Conservation (phyloP, 306 rosid genomes). For the Parietaria judaica region DNA sequence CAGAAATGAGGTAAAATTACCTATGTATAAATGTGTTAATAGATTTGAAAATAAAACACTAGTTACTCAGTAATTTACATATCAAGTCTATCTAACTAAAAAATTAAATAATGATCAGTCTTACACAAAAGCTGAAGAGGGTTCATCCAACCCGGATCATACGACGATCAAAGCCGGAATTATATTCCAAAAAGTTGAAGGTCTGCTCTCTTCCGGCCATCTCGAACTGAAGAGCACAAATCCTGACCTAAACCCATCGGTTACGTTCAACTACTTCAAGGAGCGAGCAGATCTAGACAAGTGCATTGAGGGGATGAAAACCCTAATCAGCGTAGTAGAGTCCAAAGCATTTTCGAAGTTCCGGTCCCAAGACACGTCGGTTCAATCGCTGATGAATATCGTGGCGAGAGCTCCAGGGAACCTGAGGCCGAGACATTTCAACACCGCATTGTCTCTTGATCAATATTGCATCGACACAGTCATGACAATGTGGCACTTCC, state of each 20-base stretch:
- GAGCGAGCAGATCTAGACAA: constrained; percentile 49
- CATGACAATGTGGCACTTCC: constrained; percentile 69
- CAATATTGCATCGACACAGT: constrained; percentile 70
- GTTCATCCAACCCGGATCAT: constrained; percentile 12
- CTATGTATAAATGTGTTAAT: too few species aligned
- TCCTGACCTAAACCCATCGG: constrained; percentile 51
- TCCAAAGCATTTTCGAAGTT: constrained; percentile 48
- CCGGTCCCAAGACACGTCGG: constrained; percentile 25
- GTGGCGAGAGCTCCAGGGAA: constrained; percentile 40
- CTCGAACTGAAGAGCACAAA: constrained; percentile 38
- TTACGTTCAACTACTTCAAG: constrained; percentile 66
- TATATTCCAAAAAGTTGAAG: constrained; percentile 47
- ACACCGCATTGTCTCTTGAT: constrained; percentile 38
- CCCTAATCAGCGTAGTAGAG: constrained; percentile 43
- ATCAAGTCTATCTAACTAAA: too few species aligned
- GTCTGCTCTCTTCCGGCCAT: constrained; percentile 53
- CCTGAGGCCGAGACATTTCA: constrained; percentile 42
- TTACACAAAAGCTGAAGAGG: constrained; percentile 18
- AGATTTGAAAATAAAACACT: too few species aligned
- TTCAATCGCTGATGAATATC: constrained; percentile 28
- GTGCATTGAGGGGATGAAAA: constrained; percentile 62
- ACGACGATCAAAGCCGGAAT: constrained; percentile 44
- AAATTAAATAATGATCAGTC: constrained; percentile 7
- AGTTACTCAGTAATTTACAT: too few species aligned
- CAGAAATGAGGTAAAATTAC: too few species aligned